Evolutionary conservation across 2,329 filamentous ascomycete genomes (phyloP).

Genomic region (Aspergillus sp.): DNA sequence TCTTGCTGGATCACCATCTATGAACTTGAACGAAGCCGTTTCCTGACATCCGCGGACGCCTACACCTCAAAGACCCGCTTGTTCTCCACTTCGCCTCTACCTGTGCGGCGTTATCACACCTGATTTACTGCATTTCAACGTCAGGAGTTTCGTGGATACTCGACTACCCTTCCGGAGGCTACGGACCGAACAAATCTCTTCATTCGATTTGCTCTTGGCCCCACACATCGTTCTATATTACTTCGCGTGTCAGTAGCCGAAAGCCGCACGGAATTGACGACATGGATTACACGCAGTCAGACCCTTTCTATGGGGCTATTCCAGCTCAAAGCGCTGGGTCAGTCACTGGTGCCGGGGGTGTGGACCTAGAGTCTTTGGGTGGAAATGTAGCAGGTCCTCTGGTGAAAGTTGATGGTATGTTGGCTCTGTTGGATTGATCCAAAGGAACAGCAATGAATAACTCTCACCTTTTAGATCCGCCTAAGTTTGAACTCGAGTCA

Average conservation of each 20-base stretch:
- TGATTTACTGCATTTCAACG: background rate
- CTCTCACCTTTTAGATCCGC: slow-evolving; percentile 58
- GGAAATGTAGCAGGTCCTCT: slow-evolving; percentile 11
- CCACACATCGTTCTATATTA: background rate
- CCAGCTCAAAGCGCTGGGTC: slow-evolving; percentile 15
- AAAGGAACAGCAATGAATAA: slow-evolving; percentile 8
- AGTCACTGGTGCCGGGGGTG: slow-evolving; percentile 2
- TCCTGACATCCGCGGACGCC: background rate
- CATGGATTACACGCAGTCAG: slow-evolving; percentile 32
- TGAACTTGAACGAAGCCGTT: background rate
- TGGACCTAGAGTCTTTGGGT: slow-evolving; percentile 10
- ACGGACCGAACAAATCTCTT: background rate
- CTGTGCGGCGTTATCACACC: background rate
- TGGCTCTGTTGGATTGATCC: background rate
- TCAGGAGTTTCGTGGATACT: background rate
- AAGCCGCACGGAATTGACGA: slow-evolving; percentile 1
- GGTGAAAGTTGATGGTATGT: slow-evolving; percentile 27
- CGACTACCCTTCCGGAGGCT: background rate
- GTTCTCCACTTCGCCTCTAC: slow-evolving; percentile 2
- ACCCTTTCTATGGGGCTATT: slow-evolving; percentile 28
- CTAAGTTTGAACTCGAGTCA: slow-evolving; percentile 87
- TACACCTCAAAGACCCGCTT: background rate
- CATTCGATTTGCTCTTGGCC: background rate
- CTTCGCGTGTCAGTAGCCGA: background rate
- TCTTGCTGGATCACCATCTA: no score